A percentile compares a stretch with the other conserved stretches of the same genome.
Conservation (phyloP, 2,329 filamentous ascomycete genomes). For the Apiospora marii region DNA sequence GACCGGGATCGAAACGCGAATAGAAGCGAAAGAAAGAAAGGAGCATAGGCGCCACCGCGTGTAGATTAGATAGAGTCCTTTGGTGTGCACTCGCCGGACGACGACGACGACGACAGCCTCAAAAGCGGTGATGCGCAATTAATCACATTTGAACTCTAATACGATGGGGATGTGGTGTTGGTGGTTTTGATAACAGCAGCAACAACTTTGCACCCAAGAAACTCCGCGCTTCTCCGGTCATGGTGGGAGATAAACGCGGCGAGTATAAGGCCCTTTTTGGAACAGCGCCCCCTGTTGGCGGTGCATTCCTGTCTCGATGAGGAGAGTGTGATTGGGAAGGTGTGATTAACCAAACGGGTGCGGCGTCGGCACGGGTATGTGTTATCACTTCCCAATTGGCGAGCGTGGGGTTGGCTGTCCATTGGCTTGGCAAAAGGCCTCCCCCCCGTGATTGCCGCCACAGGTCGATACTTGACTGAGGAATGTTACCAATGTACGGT, state of each 20-base stretch:
- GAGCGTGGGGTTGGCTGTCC: not conserved
- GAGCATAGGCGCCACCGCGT: not conserved
- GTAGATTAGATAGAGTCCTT: not conserved
- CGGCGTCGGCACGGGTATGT: constrained; percentile 6
- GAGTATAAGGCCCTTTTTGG: not conserved
- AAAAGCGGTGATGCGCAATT: not conserved
- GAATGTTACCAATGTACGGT: not conserved
- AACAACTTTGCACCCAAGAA: not conserved
- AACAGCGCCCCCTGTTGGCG: not conserved
- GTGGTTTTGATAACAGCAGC: not conserved
- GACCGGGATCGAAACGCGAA: not conserved
- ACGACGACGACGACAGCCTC: not conserved
- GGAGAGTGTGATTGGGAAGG: constrained; percentile 15
- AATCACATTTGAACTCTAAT: not conserved
- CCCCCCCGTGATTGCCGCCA: constrained; percentile 10
- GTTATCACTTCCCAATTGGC: constrained; percentile 13
- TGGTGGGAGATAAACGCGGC: constrained; percentile 6
- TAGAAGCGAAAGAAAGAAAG: not conserved
- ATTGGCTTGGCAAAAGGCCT: not conserved
- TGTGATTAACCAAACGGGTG: constrained; percentile 1
- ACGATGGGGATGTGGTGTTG: not conserved
- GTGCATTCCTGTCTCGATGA: not conserved
- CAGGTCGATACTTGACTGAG: not conserved
- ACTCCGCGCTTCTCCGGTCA: constrained; percentile 18
- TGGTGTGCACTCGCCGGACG: not conserved